phyloP scores from a whole-genome alignment of 192 early-diverging fungal genomes.

The Dissophora globulifera region DNA sequence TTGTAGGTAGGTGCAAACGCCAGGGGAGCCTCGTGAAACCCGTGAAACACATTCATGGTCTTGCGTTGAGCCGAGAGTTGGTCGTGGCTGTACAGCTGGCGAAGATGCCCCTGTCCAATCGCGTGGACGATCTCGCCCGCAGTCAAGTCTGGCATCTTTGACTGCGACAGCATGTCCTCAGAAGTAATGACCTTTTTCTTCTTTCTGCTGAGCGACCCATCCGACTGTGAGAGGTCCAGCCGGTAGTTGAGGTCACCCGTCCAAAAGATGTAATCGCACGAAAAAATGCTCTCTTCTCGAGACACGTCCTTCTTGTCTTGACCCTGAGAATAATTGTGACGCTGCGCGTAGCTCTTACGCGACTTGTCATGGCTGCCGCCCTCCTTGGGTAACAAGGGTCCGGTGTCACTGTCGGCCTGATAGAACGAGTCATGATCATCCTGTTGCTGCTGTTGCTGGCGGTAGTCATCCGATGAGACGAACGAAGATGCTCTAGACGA shows the following conservation, averaged over 20 bases:
- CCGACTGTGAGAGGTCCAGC: conserved; percentile 35
- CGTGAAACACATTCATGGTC: conserved; percentile 34
- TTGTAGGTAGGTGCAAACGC: conserved; percentile 55
- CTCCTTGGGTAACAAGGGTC: conserved; percentile 32
- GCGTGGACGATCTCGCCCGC: conserved; percentile 38
- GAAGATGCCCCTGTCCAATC: conserved; percentile 23
- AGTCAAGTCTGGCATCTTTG: conserved; percentile 34
- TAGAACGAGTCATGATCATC: conserved; percentile 30
- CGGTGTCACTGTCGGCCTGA: conserved; percentile 32
- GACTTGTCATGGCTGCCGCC: not conserved
- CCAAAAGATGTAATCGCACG: conserved; percentile 52
- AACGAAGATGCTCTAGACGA: conserved; percentile 9
- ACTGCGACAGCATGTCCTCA: conserved; percentile 29
- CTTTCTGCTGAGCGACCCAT: conserved; percentile 29
- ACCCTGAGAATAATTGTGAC: not conserved
- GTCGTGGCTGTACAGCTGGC: conserved; percentile 46
- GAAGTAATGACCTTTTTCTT: conserved; percentile 20
- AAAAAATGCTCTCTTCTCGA: conserved; percentile 45
- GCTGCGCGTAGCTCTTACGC: not conserved
- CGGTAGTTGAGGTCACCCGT: conserved; percentile 55
- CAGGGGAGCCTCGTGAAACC: conserved; percentile 47
- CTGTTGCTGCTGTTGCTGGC: not conserved
- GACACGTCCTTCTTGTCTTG: conserved; percentile 3
- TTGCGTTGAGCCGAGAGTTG: conserved; percentile 53
- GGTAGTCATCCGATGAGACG: not conserved